phyloP scores from a whole-genome alignment of 768 basidiomycete genomes.

The Auricularia sp. region DNA sequence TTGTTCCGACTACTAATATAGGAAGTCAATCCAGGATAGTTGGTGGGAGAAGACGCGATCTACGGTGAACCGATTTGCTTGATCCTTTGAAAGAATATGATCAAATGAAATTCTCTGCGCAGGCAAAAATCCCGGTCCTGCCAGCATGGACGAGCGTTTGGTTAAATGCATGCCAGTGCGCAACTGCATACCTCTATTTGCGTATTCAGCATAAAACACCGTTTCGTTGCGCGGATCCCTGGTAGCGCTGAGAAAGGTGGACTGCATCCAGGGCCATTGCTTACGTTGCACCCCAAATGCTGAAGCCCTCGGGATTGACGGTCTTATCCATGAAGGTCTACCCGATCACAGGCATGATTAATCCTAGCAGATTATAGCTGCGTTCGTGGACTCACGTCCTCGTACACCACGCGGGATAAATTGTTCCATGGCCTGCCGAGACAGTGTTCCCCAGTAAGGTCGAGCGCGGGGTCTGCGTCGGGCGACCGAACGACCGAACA shows the following conservation, averaged over 20 bases:
- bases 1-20: not conserved
- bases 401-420: not conserved
- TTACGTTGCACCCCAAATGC: not conserved
- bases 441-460: not conserved
- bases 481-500: not conserved
- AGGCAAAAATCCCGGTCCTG: too few species aligned
- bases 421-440: constrained; percentile 1
- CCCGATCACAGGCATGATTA: not conserved
- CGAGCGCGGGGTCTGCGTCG: not conserved
- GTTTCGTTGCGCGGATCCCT: not conserved
- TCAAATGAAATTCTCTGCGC: constrained; percentile 15
- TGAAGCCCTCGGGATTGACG: not conserved
- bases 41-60: constrained; percentile 19
- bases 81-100: constrained; percentile 14
- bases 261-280: not conserved
- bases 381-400: not conserved
- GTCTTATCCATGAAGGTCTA: not conserved
- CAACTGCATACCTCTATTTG: too few species aligned
- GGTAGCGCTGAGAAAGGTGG: not conserved
- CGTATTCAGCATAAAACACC: too few species aligned
- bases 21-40: not conserved
- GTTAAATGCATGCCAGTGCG: too few species aligned
- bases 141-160: too few species aligned
- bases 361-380: not conserved
- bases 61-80: constrained; percentile 24